Conservation (phyloP, 2,329 filamentous ascomycete species). For the Calycina marina region DNA sequence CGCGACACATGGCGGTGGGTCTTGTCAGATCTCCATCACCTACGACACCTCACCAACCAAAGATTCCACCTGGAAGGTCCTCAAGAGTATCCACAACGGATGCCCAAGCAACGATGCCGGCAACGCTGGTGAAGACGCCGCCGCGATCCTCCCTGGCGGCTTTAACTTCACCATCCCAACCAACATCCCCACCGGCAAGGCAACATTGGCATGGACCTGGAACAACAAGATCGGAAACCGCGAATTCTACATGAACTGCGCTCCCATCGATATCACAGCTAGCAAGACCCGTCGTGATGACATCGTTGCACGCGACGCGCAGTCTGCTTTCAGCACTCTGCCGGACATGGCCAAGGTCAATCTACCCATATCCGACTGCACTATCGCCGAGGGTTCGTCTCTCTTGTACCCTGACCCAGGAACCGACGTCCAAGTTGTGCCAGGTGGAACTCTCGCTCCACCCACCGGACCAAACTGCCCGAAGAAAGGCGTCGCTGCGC, state of each 20-base stretch:
- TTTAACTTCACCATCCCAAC: constrained; percentile 61
- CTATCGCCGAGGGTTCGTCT: constrained; percentile 37
- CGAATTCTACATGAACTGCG: constrained; percentile 98
- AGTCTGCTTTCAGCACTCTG: constrained; percentile 43
- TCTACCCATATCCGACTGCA: constrained; percentile 27
- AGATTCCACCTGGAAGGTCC: constrained; percentile 67
- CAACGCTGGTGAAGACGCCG: constrained; percentile 38
- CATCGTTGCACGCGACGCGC: constrained; percentile 19
- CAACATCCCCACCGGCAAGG: constrained; percentile 59
- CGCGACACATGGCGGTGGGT: constrained; percentile 80
- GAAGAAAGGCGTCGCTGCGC: not conserved
- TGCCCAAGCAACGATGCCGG: constrained; percentile 49
- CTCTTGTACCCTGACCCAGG: constrained; percentile 58
- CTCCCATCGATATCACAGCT: constrained; percentile 50
- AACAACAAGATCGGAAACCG: constrained; percentile 85
- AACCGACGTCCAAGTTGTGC: constrained; percentile 30
- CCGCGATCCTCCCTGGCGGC: constrained; percentile 31
- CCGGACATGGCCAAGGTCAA: constrained; percentile 69
- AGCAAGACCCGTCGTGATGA: constrained; percentile 29
- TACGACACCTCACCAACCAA: constrained; percentile 57
- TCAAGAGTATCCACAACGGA: constrained; percentile 75
- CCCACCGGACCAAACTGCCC: constrained; percentile 16
- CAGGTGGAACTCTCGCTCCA: constrained; percentile 15
- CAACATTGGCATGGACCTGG: constrained; percentile 85
- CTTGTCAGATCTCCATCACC: constrained; percentile 78